Evolutionary conservation across 495 filamentous ascomycete genomes (phyloP), one percentile per base, ranked within the genome.

Genomic region (Podospora appendiculata): DNA sequence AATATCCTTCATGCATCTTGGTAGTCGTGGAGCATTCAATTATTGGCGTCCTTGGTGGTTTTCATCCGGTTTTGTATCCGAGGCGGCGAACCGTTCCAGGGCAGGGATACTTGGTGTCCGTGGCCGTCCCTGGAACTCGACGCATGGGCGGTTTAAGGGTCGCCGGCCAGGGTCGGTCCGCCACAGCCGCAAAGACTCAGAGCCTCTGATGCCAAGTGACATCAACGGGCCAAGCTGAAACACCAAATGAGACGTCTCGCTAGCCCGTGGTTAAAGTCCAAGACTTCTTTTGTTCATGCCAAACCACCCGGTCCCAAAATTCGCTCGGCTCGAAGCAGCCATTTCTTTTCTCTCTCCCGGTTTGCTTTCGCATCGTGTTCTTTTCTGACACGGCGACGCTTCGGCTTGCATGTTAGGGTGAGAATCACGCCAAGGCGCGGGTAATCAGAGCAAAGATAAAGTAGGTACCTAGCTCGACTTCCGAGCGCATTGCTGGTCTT

Each of bases 91-190:
- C 55, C 55, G 52, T 45, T 45, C 52, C 58, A 47, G 51, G 55
- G 51, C 34, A 34, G 54, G 52, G 49, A 49, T 52, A 32, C 58
- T 60, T 60, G 58, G 54, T 52, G 36, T 52, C n/a, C 32, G 16
- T 25, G 32, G 52, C 19, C 47, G 44, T 38, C 47, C 52, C 52
- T 14, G 46, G 45, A 47, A 34, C 35, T 7, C 53, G 52, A 58
- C 18, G 53, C 45, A 51, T 44, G 39, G 47, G 48, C 25, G 39
- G 52, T 58, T 55, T 58, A 45, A 52, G 18, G 51, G 58, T 58
- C 53, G 42, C 19, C 50, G 39, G 32, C 50, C 44, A 43, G 50
- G 45, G n/a, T 45, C 8, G 36, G 13, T 10, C 9, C 2, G 9
- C 36, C 36, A 38, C 36, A 10, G 3, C 13, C 36, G 9, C 36